Evolutionary conservation across 2,329 filamentous ascomycete genomes (phyloP).

Genomic region (Aspergillus sp.): DNA sequence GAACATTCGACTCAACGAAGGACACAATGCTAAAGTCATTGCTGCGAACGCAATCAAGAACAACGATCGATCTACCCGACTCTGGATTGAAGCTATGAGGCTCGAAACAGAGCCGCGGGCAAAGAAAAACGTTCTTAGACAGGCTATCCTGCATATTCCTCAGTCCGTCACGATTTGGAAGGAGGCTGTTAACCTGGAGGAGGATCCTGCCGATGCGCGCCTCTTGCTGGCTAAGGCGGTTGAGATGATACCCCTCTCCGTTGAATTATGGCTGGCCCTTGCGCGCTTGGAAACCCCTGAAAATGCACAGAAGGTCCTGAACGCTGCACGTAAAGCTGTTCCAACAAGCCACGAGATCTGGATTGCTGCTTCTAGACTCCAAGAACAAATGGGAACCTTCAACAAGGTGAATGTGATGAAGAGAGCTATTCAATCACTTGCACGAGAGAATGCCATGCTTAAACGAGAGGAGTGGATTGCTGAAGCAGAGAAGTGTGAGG

Average conservation of each 20-base stretch:
- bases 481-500: conserved; percentile 92
- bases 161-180: conserved; percentile 99
- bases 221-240: conserved; percentile 92
- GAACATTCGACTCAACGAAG: conserved; percentile 90
- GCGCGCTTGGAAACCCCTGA: conserved; percentile 87
- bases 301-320: conserved; percentile 92
- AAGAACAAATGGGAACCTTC: conserved; percentile 84
- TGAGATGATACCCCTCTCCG: conserved; percentile 89
- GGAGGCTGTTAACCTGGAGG: conserved; percentile 92
- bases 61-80: conserved; percentile 81
- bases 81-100: conserved; percentile 97
- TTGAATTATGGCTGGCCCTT: conserved; percentile 93
- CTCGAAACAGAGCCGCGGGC: conserved; percentile 80
- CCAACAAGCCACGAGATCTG: conserved; percentile 95
- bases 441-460: conserved; percentile 91
- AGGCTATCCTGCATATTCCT: conserved; percentile 89
- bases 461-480: conserved; percentile 97
- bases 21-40: conserved; percentile 92
- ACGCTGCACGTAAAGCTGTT: conserved; percentile 90
- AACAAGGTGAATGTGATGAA: conserved; percentile 91
- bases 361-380: conserved; percentile 89
- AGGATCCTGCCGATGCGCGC: conserved; percentile 83
- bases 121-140: conserved; percentile 89
- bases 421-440: conserved; percentile 84
- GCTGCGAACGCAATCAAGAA: conserved; percentile 90